A percentile compares a stretch with the other conserved stretches of the same genome.
These are phyloP conservation scores for Geotrichum klebahnii DNA, from an alignment of 1,139 yeast species.

Conservation along the genomic window DNA sequence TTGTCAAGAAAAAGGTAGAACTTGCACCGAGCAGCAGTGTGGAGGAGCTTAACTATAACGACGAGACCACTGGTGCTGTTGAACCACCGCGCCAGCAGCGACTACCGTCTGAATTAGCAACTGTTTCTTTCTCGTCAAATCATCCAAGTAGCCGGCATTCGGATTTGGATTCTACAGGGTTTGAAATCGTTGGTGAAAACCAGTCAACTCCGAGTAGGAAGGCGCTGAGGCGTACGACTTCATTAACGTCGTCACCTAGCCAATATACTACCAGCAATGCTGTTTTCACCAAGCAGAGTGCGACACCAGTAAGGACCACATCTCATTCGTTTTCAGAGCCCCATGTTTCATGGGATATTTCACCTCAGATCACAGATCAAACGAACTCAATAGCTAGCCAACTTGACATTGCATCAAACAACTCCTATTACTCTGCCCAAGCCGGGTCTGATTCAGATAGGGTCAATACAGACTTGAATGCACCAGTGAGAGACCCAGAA, in stretches of 20 bases:
- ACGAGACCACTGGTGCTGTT: neutral
- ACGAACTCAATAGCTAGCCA: neutral
- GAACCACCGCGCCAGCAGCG: neutral
- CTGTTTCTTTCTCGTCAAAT: too few species aligned
- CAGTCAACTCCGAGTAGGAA: neutral
- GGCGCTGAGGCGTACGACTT: neutral
- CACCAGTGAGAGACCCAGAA: constrained; percentile 8
- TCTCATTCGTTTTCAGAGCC: neutral
- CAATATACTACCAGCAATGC: neutral
- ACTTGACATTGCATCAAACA: neutral
- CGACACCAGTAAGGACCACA: neutral
- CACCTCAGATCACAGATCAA: neutral
- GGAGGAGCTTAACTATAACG: neutral
- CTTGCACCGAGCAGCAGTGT: neutral
- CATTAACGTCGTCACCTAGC: neutral
- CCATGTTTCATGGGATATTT: constrained; percentile 1
- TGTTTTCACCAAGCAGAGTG: too few species aligned
- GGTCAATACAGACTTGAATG: neutral
- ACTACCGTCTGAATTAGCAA: too few species aligned
- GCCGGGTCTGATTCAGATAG: neutral
- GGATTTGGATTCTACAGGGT: neutral
- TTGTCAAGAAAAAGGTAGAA: constrained; percentile 1
- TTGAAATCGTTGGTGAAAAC: neutral
- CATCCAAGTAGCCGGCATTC: too few species aligned
- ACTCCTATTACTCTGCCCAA: neutral